Conservation (phyloP, 2,329 filamentous ascomycete genomes). For the Fusarium sororula region DNA sequence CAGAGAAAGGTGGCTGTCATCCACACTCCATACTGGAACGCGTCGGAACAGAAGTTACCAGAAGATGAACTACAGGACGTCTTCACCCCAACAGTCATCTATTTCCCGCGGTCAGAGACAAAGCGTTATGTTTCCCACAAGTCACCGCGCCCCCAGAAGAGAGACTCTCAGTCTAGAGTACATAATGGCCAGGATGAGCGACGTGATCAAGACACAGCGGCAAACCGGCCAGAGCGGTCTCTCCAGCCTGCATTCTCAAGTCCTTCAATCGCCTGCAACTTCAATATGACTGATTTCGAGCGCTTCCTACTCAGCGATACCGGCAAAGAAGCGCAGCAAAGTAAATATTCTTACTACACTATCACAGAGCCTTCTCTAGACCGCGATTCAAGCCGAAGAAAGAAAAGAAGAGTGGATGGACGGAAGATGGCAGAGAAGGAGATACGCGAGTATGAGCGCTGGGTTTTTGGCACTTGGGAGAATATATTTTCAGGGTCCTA, state of each 20-base stretch:
- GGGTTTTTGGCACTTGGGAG: background rate
- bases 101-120: accelerated
- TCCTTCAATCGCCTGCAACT: background rate
- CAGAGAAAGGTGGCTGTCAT: accelerated
- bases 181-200: accelerated
- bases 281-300: background rate
- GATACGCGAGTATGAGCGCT: background rate
- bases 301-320: background rate
- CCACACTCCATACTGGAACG: background rate
- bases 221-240: accelerated
- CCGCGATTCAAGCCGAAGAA: accelerated
- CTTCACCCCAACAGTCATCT: accelerated
- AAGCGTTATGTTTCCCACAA: accelerated
- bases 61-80: background rate
- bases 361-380: accelerated
- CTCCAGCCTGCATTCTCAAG: background rate
- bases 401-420: background rate
- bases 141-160: accelerated
- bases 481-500: background rate
- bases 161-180: background rate
- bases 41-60: accelerated
- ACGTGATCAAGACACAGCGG: background rate
- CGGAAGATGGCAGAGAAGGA: background rate
- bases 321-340: accelerated
- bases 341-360: background rate